phyloP scores from a whole-genome alignment of 2,329 filamentous ascomycete species.

The Colletotrichum liriopes region DNA sequence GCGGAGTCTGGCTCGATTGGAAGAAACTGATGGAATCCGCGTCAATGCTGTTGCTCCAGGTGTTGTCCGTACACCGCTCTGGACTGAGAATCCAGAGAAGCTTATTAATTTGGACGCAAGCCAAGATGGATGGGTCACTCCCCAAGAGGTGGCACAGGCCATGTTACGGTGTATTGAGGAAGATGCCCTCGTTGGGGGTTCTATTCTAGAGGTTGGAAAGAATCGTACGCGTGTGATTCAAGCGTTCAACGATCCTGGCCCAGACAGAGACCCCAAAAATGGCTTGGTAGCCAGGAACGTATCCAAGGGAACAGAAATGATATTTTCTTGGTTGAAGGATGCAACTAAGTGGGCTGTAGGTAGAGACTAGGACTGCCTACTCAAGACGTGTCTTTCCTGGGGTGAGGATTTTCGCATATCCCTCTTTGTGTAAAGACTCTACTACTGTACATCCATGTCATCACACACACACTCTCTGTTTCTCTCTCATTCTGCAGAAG shows the following conservation, averaged over 20 bases:
- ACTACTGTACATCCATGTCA: neutral
- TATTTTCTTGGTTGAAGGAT: conserved; percentile 49
- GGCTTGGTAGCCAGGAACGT: conserved; percentile 50
- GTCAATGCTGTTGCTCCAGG: conserved; percentile 62
- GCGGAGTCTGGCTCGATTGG: conserved; percentile 55
- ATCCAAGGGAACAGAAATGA: conserved; percentile 47
- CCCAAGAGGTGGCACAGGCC: conserved; percentile 59
- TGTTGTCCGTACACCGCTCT: conserved; percentile 61
- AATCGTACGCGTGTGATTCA: conserved; percentile 52
- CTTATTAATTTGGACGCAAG: conserved; percentile 53
- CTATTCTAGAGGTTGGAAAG: conserved; percentile 59
- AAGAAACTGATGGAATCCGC: conserved; percentile 53
- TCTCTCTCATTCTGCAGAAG: too few species aligned
- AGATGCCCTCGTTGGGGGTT: conserved; percentile 54
- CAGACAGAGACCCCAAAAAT: conserved; percentile 48
- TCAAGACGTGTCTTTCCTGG: too few species aligned
- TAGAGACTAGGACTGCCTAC: neutral
- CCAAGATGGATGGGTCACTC: conserved; percentile 58
- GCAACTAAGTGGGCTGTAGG: conserved; percentile 47
- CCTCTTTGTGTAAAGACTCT: neutral
- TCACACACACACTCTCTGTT: too few species aligned
- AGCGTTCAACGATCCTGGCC: conserved; percentile 57
- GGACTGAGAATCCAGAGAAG: conserved; percentile 62
- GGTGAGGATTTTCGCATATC: neutral
- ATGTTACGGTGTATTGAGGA: conserved; percentile 60